phyloP scores from a whole-genome alignment of 768 basidiomycete species.

The Calocera viscosa region DNA sequence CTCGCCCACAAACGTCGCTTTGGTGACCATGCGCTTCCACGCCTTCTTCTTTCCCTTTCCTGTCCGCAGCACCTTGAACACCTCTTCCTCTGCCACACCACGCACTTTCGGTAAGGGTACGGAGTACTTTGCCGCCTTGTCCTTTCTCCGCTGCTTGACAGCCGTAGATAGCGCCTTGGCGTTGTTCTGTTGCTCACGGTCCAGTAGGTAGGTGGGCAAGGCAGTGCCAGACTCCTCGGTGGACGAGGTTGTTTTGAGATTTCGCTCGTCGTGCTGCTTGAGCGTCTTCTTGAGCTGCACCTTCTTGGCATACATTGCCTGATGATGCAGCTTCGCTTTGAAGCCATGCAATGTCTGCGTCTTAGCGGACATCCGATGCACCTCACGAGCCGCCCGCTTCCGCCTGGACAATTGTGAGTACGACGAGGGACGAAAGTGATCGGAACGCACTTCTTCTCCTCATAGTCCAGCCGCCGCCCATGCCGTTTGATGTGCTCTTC shows the following conservation, averaged over 20 bases:
- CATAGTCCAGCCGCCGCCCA: conserved; percentile 90
- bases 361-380: conserved; percentile 60
- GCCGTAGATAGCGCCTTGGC: conserved; percentile 92
- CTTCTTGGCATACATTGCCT: conserved; percentile 92
- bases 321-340: conserved; percentile 96
- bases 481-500: conserved; percentile 97
- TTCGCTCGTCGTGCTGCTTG: conserved; percentile 97
- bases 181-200: conserved; percentile 95
- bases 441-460: conserved; percentile 72
- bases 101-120: conserved; percentile 94
- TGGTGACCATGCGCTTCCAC: conserved; percentile 99
- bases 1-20: conserved; percentile 97
- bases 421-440: background rate
- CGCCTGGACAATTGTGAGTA: conserved; percentile 38
- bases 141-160: conserved; percentile 97
- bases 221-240: conserved; percentile 78
- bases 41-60: conserved; percentile 92
- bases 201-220: conserved; percentile 87
- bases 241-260: conserved; percentile 75
- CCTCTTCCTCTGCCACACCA: conserved; percentile 98
- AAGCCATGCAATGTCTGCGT: conserved; percentile 93
- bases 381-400: conserved; percentile 68
- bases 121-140: conserved; percentile 95
- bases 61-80: conserved; percentile 98
- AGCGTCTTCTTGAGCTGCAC: conserved; percentile 99